Conservation (phyloP, 257 asterid species). For the Fraxinus quadrangulata region DNA sequence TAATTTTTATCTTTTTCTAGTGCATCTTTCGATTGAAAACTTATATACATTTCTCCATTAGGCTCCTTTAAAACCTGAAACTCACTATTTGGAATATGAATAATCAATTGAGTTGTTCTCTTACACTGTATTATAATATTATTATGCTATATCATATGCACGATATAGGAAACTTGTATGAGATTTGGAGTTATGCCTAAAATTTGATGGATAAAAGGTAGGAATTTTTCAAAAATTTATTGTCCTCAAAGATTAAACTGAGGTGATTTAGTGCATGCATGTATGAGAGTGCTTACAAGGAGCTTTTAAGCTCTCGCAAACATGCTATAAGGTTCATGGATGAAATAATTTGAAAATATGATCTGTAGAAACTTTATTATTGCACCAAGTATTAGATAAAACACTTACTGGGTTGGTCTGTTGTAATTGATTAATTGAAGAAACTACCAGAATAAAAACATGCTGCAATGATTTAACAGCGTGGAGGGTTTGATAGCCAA, state of each 20-base stretch:
- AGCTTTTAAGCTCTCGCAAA: not conserved
- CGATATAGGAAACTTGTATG: not conserved
- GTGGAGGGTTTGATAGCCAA: constrained; percentile 9
- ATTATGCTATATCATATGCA: not conserved
- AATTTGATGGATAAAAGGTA: not conserved
- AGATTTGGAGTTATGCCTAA: not conserved
- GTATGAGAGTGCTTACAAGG: not conserved
- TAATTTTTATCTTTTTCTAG: not conserved
- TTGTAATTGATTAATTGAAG: not conserved
- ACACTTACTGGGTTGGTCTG: not conserved
- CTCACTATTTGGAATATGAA: not conserved
- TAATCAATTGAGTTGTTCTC: not conserved
- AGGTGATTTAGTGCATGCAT: not conserved
- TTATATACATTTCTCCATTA: not conserved
- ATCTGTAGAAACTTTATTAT: not conserved
- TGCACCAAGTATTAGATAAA: not conserved
- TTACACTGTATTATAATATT: not conserved
- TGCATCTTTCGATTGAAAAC: too few relatives aligned
- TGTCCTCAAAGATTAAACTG: not conserved
- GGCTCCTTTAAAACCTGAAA: not conserved
- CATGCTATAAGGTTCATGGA: not conserved
- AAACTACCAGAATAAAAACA: not conserved
- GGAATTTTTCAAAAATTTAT: not conserved
- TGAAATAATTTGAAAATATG: not conserved
- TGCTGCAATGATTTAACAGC: not conserved